Percentiles rank a stretch among this genome's conserved stretches.
These are phyloP conservation scores for Vitis riparia DNA, from an alignment of 164 flowering plant genomes.

Conservation along the genomic window DNA sequence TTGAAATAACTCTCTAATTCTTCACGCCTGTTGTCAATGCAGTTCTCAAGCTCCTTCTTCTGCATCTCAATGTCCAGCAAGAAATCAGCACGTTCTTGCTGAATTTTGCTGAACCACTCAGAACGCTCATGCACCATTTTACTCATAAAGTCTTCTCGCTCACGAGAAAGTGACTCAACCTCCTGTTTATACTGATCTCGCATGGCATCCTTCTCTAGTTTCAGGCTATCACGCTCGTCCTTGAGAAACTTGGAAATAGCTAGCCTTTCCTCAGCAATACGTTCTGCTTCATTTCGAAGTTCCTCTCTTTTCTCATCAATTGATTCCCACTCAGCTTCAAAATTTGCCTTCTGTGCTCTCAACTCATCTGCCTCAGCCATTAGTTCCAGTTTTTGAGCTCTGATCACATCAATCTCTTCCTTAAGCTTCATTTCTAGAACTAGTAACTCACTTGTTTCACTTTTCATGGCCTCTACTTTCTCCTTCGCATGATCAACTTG, in stretches of 20 bases:
- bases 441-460: conserved; percentile 64
- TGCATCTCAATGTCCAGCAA: conserved; percentile 70
- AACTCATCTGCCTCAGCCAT: conserved; percentile 68
- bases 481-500: conserved; percentile 54
- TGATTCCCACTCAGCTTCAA: conserved; percentile 87
- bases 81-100: conserved; percentile 70
- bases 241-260: conserved; percentile 55
- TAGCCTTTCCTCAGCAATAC: conserved; percentile 56
- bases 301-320: conserved; percentile 91
- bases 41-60: conserved; percentile 68
- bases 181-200: conserved; percentile 63
- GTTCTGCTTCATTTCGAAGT: conserved; percentile 59
- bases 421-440: conserved; percentile 71
- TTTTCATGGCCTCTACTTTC: conserved; percentile 55
- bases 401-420: conserved; percentile 80
- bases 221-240: conserved; percentile 77
- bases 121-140: conserved; percentile 69
- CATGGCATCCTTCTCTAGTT: conserved; percentile 61
- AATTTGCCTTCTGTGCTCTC: conserved; percentile 78
- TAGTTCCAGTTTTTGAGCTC: conserved; percentile 67
- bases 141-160: conserved; percentile 65
- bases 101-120: conserved; percentile 80
- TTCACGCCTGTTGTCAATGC: conserved; percentile 63
- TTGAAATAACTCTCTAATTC: conserved; percentile 69
- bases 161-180: conserved; percentile 58